phyloP scores from a whole-genome alignment of 2,329 filamentous ascomycete genomes.

The Epichloe coenophiala region DNA sequence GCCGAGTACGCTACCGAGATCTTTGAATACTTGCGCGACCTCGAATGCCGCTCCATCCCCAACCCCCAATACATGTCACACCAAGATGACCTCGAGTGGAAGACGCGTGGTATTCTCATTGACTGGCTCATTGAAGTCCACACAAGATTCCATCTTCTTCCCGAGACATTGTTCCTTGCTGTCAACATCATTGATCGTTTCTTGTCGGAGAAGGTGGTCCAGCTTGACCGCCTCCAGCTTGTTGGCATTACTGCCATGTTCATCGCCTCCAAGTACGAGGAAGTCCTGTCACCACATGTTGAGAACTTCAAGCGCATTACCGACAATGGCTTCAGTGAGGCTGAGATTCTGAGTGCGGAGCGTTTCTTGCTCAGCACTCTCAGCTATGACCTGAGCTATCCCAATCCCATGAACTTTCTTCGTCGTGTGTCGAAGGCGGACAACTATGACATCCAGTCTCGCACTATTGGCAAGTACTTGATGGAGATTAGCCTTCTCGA shows the following conservation, averaged over 20 bases:
- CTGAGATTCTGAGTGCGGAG: conserved; percentile 94
- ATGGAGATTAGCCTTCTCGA: conserved; percentile 95
- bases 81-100: conserved; percentile 94
- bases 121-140: conserved; percentile 99
- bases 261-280: conserved; percentile 97
- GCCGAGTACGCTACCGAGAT: conserved; percentile 96
- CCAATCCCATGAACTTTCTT: conserved; percentile 99
- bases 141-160: conserved; percentile 87
- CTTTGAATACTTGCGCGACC: conserved; percentile 83
- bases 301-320: conserved; percentile 95
- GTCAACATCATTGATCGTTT: conserved; percentile 99
- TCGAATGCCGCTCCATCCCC: conserved; percentile 66
- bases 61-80: conserved; percentile 93
- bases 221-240: conserved; percentile 88
- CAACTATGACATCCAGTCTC: conserved; percentile 96
- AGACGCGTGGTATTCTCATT: conserved; percentile 91
- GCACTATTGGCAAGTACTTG: conserved; percentile 93
- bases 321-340: conserved; percentile 89
- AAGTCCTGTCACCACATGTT: conserved; percentile 92
- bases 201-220: conserved; percentile 86
- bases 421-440: conserved; percentile 98
- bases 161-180: conserved; percentile 89
- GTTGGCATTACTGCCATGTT: conserved; percentile 99
- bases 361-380: conserved; percentile 82
- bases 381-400: conserved; percentile 95